Conservation (phyloP, 2,329 filamentous ascomycete genomes). For the Xylaria sp. region DNA sequence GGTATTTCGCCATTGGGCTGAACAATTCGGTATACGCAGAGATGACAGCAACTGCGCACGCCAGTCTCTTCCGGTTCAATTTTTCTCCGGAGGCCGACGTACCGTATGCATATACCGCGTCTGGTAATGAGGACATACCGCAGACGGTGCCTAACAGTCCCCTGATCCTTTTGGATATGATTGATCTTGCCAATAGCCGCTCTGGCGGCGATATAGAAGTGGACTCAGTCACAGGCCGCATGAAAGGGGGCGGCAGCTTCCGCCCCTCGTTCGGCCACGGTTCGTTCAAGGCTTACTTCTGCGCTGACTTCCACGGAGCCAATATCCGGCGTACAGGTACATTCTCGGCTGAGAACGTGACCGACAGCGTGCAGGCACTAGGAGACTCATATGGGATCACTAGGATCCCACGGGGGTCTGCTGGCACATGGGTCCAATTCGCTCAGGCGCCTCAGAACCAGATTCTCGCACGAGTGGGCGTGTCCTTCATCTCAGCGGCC, state of each 20-base stretch:
- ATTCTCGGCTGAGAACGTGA: constrained; percentile 63
- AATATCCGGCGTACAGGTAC: constrained; percentile 66
- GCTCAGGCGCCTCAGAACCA: constrained; percentile 55
- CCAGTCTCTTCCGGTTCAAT: constrained; percentile 69
- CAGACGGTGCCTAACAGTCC: constrained; percentile 57
- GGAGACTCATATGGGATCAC: constrained; percentile 49
- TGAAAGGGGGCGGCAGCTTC: constrained; percentile 69
- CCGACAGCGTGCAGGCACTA: constrained; percentile 42
- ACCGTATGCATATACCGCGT: constrained; percentile 39
- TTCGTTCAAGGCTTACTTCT: constrained; percentile 68
- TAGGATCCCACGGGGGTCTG: constrained; percentile 51
- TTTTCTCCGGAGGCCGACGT: constrained; percentile 56
- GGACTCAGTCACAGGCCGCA: constrained; percentile 62
- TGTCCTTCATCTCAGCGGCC: constrained; percentile 75
- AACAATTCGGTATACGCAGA: constrained; percentile 67
- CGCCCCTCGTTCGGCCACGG: constrained; percentile 70
- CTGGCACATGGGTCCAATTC: constrained; percentile 74
- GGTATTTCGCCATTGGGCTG: constrained; percentile 69
- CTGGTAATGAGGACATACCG: constrained; percentile 10
- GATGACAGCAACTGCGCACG: constrained; percentile 70
- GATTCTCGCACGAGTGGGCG: constrained; percentile 75
- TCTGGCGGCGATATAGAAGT: constrained; percentile 63
- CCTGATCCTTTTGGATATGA: constrained; percentile 69
- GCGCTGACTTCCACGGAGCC: constrained; percentile 68
- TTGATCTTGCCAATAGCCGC: constrained; percentile 65